Conservation (phyloP, 106 monocot genomes). For the Acanthochlamys bracteata region DNA sequence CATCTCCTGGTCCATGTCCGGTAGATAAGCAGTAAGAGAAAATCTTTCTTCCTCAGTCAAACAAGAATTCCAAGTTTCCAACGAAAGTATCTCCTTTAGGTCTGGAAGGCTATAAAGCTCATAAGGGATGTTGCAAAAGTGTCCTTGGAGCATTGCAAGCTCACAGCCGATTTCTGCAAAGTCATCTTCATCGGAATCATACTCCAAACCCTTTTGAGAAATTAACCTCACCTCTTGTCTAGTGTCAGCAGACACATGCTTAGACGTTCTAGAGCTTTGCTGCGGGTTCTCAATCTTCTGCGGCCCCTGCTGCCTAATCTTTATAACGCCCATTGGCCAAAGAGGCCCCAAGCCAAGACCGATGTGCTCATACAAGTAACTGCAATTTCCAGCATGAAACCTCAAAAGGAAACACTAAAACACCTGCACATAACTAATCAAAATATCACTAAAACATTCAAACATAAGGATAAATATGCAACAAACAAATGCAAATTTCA, state of each 20-base stretch:
- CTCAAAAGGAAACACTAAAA: too few relatives aligned
- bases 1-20: constrained; percentile 72
- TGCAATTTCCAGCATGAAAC: too few relatives aligned
- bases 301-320: constrained; percentile 30
- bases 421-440: too few relatives aligned
- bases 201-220: background rate
- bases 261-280: constrained; percentile 4
- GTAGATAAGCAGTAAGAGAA: constrained; percentile 61
- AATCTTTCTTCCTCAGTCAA: constrained; percentile 87
- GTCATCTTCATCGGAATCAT: constrained; percentile 46
- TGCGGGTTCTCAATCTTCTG: constrained; percentile 7
- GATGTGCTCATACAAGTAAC: too few relatives aligned
- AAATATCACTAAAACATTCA: too few relatives aligned
- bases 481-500: too few relatives aligned
- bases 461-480: too few relatives aligned
- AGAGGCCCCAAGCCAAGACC: background rate
- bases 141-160: constrained; percentile 37
- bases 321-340: constrained; percentile 58
- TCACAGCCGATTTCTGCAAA: constrained; percentile 54
- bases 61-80: constrained; percentile 81
- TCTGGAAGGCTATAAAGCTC: constrained; percentile 62
- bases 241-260: constrained; percentile 1
- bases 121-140: constrained; percentile 63
- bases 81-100: constrained; percentile 63
- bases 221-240: constrained; percentile 26